Base-by-base conservation (phyloP, 495 filamentous ascomycete species). In the Terfezia claveryi region DNA sequence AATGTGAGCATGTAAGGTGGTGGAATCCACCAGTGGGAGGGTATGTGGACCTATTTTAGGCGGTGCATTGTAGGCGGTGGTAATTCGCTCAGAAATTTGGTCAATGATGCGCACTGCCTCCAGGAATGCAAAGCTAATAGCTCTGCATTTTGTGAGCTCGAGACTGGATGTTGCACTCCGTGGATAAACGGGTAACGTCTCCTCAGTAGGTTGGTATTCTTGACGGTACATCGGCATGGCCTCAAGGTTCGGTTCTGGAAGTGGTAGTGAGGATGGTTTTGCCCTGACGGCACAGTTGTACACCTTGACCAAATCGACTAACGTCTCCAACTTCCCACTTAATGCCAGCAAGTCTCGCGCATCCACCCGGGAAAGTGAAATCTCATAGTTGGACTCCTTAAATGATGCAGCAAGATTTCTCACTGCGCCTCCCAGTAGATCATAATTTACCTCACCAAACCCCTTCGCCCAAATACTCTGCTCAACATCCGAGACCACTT, bases 261-360 rank as follows among this genome's bases (percentile, higher is more conserved):
- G 27, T 32, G 27, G 4, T 32, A 32, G 27, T 32, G 27, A 32
- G 27, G 27, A 32, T 32, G 27, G 7, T 32, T 32, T 32, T 7
- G 41, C 41, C 11, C 62, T 56, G 56, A 64, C 58, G 8, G 62
- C 54, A 38, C 62, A 55, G 36, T 65, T 65, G 14, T 64, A 63
- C 16, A 61, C 55, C n/a, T 57, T 52, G 17, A 49, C 53, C 10
- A 56, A 23, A 49, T 62, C 61, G 10, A 64, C 51, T 52, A 65
- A 20, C 8, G 55, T 58, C 8, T 54, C 53, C 44, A 65, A 44
- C 20, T 56, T 44, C 6, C 17, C n/a, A 37, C 56, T 49, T 0
- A 65, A 53, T 16, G 59, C 57, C 23, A 64, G 50, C 20, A 64
- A 52, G 23, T 53, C 46, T 2, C 49, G 52, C 7, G 62, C 57